Base-by-base conservation (phyloP, 768 basidiomycete genomes). In the Suillus luteus region DNA sequence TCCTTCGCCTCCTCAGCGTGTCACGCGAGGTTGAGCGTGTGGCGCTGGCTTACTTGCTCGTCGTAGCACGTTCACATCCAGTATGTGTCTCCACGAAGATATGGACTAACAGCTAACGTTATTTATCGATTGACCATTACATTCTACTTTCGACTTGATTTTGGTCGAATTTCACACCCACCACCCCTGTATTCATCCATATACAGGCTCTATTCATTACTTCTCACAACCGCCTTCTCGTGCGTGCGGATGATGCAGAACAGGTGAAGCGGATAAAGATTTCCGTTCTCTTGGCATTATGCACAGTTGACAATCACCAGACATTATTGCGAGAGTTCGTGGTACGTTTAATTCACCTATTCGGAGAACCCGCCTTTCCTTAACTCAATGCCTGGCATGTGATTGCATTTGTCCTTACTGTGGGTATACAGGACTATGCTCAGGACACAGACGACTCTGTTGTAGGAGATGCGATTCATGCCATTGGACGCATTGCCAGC, bases 251-350 rank as follows among this genome's bases (percentile, higher is more conserved):
- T 62, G 95, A 98, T 70, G 74, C 85, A 8, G 77, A 77, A 1
- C 82, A 81, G 65, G 85, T 88, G 24, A 94, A 96, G 73, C 80
- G 80, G 68, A 82, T 85, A 64, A 97, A 98, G 76, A 84, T 98
- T 51, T 81, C 81, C 31, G 78, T 95, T 5, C 77, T 99, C 59
- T 77, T 89, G n/a, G 81, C 80, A 24, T 70, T 98, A 9, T 80
- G 90, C 58, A 85, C 81, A 31, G 67, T 76, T 35, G 88, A 91
- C 44, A 96, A 89, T 67, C 86, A 89, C 62, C 82, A 86, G 48
- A 78, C 82, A 0, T 82, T 96, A 11, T 77, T 99, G 66, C 81
- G 88, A 27, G 97, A 99, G 72, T 88, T 97, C 67, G 86, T 91
- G 65, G 96, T 96, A 63, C 62, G 90, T 80, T 54, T 51, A 27